Evolutionary conservation across 495 filamentous ascomycete species (phyloP).

Genomic region (Polyplosphaeria fusca): DNA sequence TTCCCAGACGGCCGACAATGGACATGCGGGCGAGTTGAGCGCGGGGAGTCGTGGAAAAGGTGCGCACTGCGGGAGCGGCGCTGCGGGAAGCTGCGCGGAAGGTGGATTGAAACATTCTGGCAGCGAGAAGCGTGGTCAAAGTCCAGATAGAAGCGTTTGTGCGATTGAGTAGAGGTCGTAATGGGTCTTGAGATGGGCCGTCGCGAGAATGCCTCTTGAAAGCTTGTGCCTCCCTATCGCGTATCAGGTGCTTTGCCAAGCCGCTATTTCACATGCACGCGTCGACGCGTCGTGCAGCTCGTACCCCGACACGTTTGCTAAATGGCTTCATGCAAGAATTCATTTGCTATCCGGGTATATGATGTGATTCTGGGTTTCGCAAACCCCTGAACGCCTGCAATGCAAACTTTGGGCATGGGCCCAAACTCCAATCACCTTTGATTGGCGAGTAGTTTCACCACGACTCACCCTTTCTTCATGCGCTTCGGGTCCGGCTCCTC

Average conservation of each 20-base stretch:
- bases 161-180: not conserved
- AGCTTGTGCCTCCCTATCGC: not conserved
- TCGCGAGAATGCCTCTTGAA: not conserved
- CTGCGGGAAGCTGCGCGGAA: constrained; percentile 42
- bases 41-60: constrained; percentile 54
- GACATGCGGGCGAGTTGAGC: constrained; percentile 57
- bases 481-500: constrained; percentile 64
- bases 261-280: not conserved
- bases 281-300: not conserved
- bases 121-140: no score
- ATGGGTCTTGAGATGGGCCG: not conserved
- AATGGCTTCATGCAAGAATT: no score
- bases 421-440: no score
- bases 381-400: no score
- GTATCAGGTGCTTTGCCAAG: no score
- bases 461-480: no score
- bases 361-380: no score
- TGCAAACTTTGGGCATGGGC: no score
- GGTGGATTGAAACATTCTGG: constrained; percentile 17
- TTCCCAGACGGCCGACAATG: constrained; percentile 72
- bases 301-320: no score
- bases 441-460: no score
- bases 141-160: not conserved
- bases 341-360: no score
- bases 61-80: constrained; percentile 47